Evolutionary conservation across 2,329 filamentous ascomycete genomes (phyloP).

Genomic region (Bisporella sp.): DNA sequence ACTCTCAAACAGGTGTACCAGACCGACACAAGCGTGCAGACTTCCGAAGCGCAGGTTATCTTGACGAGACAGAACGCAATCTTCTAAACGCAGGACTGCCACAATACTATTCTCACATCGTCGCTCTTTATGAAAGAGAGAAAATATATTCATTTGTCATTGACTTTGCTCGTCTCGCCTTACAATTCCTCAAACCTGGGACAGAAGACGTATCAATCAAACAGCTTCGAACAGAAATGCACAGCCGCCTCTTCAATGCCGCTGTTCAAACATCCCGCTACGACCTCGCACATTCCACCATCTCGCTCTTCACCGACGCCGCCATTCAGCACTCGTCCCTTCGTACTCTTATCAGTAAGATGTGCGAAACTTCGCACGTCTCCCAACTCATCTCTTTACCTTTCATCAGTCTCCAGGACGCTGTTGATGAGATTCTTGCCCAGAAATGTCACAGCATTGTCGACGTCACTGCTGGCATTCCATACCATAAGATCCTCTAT

Average conservation of each 20-base stretch:
- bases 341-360: constrained; percentile 59
- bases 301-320: constrained; percentile 65
- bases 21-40: constrained; percentile 26
- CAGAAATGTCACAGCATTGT: constrained; percentile 63
- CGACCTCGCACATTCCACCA: constrained; percentile 72
- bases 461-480: constrained; percentile 57
- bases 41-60: constrained; percentile 55
- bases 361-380: constrained; percentile 61
- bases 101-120: constrained; percentile 81
- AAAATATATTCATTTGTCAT: constrained; percentile 74
- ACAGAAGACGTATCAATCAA: constrained; percentile 8
- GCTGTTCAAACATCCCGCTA: constrained; percentile 74
- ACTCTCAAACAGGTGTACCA: constrained; percentile 17
- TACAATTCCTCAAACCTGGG: constrained; percentile 47
- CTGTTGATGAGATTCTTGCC: constrained; percentile 72
- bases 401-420: constrained; percentile 68
- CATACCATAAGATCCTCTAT: constrained; percentile 86
- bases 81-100: constrained; percentile 65
- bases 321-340: constrained; percentile 68
- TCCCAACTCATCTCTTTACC: constrained; percentile 67
- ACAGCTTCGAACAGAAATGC: constrained; percentile 58
- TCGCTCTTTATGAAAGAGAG: constrained; percentile 71
- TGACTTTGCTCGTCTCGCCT: constrained; percentile 71
- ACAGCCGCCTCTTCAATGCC: constrained; percentile 77
- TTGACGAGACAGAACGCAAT: constrained; percentile 70